Base-by-base conservation (phyloP, 139 green algal genomes). In the Nannochloris sp. region DNA sequence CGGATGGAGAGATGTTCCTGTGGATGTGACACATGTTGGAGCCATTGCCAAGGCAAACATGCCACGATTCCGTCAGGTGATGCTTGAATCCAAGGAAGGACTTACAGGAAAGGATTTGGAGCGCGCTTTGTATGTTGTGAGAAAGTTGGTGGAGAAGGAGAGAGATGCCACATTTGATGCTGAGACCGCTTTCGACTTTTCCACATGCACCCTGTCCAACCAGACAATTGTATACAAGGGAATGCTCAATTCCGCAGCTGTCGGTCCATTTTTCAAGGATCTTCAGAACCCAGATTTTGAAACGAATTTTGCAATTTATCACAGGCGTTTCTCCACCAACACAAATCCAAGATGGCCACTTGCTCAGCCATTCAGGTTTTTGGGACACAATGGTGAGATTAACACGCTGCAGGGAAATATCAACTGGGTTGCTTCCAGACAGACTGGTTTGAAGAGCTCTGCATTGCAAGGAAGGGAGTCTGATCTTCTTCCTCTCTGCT, bases 301-400 rank as follows among this genome's bases (percentile, higher is more conserved):
- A 60, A 89, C 86, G 0, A 44, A 78, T 27, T 99, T 98, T 73
- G 91, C 88, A 64, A 96, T 99, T 72, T 99, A 99, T 78, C 94
- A 99, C 72, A 81, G 92, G 57, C 92, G 92, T 61, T 99, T 95
- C 88, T 95, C 85, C 72, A 99, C 94, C 69, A 99, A 99, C 86
- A 99, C 94, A 55, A 95, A 74, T 40, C 94, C 94, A 48, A 94
- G 92, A 78, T 99, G 94, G 94, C 93, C 91, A 5, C 87, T 99
- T 57, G 93, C 93, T 21, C 93, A 99, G 88, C 93, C 93, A 56
- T 95, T 99, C 85, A 83, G 93, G 36, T 78, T 98, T 55, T 83
- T 99, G 36, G 93, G 93, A n/a, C 93, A 99, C 88, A 99, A 99
- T 74, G 93, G 92, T 82, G 93, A 98, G 81, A 98, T 99, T 83